phyloP scores from a whole-genome alignment of 306 rosid species.

The Rubus idaeus region DNA sequence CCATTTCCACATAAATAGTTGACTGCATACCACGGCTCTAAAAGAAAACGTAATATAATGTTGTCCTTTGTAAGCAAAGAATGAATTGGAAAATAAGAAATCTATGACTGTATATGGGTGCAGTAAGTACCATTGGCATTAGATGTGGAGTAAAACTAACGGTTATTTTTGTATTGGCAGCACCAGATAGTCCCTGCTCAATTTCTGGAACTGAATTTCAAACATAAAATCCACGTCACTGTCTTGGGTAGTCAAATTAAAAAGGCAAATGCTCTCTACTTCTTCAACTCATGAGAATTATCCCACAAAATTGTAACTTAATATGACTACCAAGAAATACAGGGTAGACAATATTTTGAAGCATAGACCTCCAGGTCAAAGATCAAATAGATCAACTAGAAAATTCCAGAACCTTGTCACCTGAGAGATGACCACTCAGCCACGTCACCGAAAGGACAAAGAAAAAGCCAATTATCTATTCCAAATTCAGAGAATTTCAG shows the following conservation, averaged over 20 bases:
- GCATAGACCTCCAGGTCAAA: too few species aligned
- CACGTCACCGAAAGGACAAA: background rate
- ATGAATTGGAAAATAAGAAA: slow-evolving; percentile 7
- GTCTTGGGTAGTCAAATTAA: slow-evolving; percentile 4
- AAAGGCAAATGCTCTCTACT: background rate
- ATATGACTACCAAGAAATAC: too few species aligned
- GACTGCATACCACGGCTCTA: slow-evolving; percentile 97
- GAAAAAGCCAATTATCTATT: background rate
- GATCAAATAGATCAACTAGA: background rate
- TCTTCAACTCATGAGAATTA: slow-evolving; percentile 3
- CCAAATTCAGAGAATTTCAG: background rate
- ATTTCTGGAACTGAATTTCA: slow-evolving; percentile 79
- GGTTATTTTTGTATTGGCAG: slow-evolving; percentile 68
- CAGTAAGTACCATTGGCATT: slow-evolving; percentile 77
- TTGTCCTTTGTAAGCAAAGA: slow-evolving; percentile 17
- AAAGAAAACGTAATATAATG: slow-evolving; percentile 20
- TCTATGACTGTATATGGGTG: slow-evolving; percentile 2
- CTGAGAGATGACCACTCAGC: background rate
- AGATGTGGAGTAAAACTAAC: slow-evolving; percentile 92
- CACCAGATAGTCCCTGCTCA: slow-evolving; percentile 89
- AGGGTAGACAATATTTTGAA: too few species aligned
- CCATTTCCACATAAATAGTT: slow-evolving; percentile 89
- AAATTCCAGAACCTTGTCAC: background rate
- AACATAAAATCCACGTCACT: slow-evolving; percentile 29
- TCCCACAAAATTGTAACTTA: too few species aligned